Conservation (phyloP, 179 eudicot genomes). For the Sideroxylon spinosum region DNA sequence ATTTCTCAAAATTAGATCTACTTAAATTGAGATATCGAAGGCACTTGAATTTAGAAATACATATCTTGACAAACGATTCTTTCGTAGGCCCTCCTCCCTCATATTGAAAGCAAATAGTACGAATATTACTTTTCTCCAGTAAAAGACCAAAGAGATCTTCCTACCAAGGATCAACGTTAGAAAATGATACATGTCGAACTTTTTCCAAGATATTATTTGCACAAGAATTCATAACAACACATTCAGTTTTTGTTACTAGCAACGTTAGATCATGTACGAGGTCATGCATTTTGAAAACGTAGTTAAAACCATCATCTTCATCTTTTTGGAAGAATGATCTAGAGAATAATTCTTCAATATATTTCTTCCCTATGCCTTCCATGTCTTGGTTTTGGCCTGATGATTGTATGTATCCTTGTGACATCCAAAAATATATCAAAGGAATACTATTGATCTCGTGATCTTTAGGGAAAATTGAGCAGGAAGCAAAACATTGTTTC, state of each 20-base stretch:
- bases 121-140: too few species aligned
- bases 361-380: neutral
- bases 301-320: neutral
- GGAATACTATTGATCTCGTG: neutral
- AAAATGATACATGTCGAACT: too few species aligned
- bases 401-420: slow-evolving; percentile 21
- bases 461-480: slow-evolving; percentile 9
- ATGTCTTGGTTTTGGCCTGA: neutral
- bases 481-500: slow-evolving; percentile 28
- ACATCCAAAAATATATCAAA: slow-evolving; percentile 18
- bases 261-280: slow-evolving; percentile 8
- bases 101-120: too few species aligned
- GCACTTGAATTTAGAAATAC: too few species aligned
- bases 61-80: too few species aligned
- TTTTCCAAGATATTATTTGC: too few species aligned
- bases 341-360: neutral
- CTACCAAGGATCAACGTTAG: too few species aligned
- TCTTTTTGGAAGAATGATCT: slow-evolving; percentile 7
- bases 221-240: too few species aligned
- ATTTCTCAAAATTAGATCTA: too few species aligned
- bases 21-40: too few species aligned
- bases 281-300: slow-evolving; percentile 2
- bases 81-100: too few species aligned
- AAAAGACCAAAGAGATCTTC: too few species aligned
- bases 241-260: neutral